These are phyloP conservation scores for Zhuliangozyma blackwelliae DNA, from an alignment of 1,139 yeast species.

Conservation along the genomic window DNA sequence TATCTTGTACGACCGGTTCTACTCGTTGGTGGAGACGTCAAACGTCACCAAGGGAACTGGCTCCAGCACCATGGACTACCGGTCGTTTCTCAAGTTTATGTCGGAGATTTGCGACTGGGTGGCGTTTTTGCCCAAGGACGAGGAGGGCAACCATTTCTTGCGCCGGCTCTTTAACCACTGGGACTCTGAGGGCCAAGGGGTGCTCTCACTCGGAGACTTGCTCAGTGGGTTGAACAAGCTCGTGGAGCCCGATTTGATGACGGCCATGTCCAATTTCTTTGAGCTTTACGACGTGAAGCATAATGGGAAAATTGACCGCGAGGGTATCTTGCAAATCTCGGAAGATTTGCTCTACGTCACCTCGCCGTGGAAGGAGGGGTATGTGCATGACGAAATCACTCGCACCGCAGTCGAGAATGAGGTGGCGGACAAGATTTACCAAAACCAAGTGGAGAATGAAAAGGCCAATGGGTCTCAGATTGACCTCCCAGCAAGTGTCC, in stretches of 20 bases:
- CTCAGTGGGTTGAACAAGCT: slow-evolving; percentile 69
- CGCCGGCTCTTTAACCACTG: slow-evolving; percentile 64
- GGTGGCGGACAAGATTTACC: slow-evolving; percentile 56
- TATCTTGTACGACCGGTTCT: slow-evolving; percentile 79
- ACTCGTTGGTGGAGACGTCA: slow-evolving; percentile 64
- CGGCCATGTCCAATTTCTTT: slow-evolving; percentile 73
- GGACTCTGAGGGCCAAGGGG: slow-evolving; percentile 55
- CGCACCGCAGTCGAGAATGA: slow-evolving; percentile 57
- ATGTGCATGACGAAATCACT: slow-evolving; percentile 55
- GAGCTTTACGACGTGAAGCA: slow-evolving; percentile 64
- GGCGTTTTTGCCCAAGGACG: slow-evolving; percentile 23
- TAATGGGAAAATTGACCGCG: slow-evolving; percentile 65
- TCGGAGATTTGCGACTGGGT: slow-evolving; percentile 82
- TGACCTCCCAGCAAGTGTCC: slow-evolving; percentile 53
- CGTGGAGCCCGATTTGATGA: slow-evolving; percentile 72
- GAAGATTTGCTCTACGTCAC: slow-evolving; percentile 84
- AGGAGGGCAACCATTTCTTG: slow-evolving; percentile 42
- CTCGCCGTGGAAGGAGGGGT: slow-evolving; percentile 76
- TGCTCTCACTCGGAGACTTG: slow-evolving; percentile 64
- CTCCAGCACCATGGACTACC: slow-evolving; percentile 67
- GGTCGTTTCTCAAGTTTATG: slow-evolving; percentile 69
- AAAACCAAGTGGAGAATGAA: slow-evolving; percentile 20
- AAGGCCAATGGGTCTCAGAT: slow-evolving; percentile 24
- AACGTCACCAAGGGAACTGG: slow-evolving; percentile 69
- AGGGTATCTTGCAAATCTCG: slow-evolving; percentile 75